Evolutionary conservation across 2,329 filamentous ascomycete species (phyloP), one percentile per base, ranked within the genome.

Genomic region (Ophiocordyceps robertsii): DNA sequence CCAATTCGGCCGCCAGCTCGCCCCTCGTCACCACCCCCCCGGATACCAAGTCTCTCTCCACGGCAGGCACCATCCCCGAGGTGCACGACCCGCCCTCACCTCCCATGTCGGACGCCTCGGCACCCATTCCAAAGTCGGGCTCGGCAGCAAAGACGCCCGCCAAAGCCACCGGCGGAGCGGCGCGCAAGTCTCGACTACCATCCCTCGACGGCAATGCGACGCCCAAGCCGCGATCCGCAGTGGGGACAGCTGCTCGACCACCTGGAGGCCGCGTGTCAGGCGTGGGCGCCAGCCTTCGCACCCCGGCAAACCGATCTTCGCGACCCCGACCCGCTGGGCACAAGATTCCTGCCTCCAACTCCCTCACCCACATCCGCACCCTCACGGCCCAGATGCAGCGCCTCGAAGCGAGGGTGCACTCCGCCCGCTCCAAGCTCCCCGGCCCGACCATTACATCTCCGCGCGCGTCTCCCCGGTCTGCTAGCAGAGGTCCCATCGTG

Each of bases 381-480:
- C 79, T 98, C 49, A 95, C 93, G 45, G 89, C 87, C 27, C 92
- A 96, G 65, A 95, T 96, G 88, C 87, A 95, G 63, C 85, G 87
- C 51, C 80, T 98, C 47, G 92, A 96, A 61, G 86, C 92, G 48
- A 78, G 92, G 37, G 90, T 98, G 10, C 88, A 96, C 47, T 87
- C 82, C 21, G 92, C 83, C 16, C 80, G 88, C 51, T 95, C 90
- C 33, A 95, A 92, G 63, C 75, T 98, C 17, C 92, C 92, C 3
- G 86, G 83, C 2, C 86, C 89, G 3, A 72, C 77, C 8, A 73
- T 70, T 43, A 92, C 84, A 0, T 88, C 89, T 5, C 87, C 89
- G 16, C 79, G 82, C 39, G 73, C 75, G 5, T 94, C 88, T n/a
- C 87, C 89, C 19, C 76, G 85, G 42, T 59, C 61, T 13, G 43